Evolutionary conservation across 352 stramenopile species (phyloP).

Genomic region (Phytophthora sojae): DNA sequence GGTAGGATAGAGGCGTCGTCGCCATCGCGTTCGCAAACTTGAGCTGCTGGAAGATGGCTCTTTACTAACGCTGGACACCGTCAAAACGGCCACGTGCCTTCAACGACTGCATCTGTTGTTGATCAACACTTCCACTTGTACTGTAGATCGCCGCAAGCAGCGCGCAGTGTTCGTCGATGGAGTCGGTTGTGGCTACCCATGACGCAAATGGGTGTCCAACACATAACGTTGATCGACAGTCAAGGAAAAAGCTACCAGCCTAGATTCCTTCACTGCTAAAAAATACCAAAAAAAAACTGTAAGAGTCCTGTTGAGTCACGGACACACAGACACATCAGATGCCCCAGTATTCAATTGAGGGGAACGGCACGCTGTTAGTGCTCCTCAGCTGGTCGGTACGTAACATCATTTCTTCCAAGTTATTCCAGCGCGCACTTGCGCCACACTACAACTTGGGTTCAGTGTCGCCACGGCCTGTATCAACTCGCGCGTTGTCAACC

Average conservation of each 20-base stretch:
- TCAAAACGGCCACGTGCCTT: slow-evolving; percentile 1
- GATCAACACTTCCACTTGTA: background rate
- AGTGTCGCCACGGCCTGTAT: background rate
- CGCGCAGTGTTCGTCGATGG: background rate
- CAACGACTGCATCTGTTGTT: background rate
- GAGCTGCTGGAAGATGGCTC: background rate
- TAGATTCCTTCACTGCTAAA: background rate
- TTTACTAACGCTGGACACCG: background rate
- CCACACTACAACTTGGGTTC: background rate
- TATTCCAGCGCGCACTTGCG: slow-evolving; percentile 4
- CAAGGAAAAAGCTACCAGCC: background rate
- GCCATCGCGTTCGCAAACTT: background rate
- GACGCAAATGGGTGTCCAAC: background rate
- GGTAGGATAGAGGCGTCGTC: too few relatives aligned
- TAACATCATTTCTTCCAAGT: slow-evolving; percentile 2
- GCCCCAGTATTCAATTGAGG: background rate
- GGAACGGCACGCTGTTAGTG: background rate
- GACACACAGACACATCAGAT: background rate
- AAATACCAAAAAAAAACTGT: background rate
- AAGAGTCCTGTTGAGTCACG: background rate
- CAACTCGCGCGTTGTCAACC: background rate
- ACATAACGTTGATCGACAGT: background rate
- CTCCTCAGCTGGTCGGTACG: slow-evolving; percentile 2
- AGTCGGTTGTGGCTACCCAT: background rate
- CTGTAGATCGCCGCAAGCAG: background rate